A percentile compares a stretch with the other conserved stretches of the same genome.
Evolutionary conservation across 1,139 yeast species (phyloP).

Genomic region (Scheffersomyces cryptocercus): DNA sequence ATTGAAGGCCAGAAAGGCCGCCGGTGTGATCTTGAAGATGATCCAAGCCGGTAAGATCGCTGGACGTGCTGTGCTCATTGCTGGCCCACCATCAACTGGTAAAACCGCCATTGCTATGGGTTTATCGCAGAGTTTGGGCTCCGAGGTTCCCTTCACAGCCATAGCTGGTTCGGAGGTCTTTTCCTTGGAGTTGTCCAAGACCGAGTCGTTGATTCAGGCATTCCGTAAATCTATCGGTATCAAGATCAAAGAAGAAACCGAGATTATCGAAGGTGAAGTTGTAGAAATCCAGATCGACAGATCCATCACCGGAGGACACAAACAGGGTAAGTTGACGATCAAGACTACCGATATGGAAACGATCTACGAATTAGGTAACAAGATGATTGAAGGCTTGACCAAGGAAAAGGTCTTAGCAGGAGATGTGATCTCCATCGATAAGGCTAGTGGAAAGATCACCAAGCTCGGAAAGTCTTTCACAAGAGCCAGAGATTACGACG

Average conservation of each 20-base stretch:
- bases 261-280: slow-evolving; percentile 97
- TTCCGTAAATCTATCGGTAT: slow-evolving; percentile 95
- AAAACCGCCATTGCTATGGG: slow-evolving; percentile 99
- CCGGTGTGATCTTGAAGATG: slow-evolving; percentile 91
- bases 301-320: slow-evolving; percentile 95
- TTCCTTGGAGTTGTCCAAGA: slow-evolving; percentile 87
- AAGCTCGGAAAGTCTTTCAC: slow-evolving; percentile 95
- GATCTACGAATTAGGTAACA: slow-evolving; percentile 92
- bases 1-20: slow-evolving; percentile 89
- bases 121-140: slow-evolving; percentile 81
- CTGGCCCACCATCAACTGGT: slow-evolving; percentile 99
- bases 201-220: slow-evolving; percentile 94
- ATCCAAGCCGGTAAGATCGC: slow-evolving; percentile 93
- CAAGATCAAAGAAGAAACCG: slow-evolving; percentile 94
- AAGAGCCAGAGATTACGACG: slow-evolving; percentile 96
- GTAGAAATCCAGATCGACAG: slow-evolving; percentile 98
- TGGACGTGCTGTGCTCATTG: slow-evolving; percentile 92
- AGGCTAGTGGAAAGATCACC: slow-evolving; percentile 90
- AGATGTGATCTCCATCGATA: slow-evolving; percentile 93
- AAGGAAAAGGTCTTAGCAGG: slow-evolving; percentile 97
- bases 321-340: slow-evolving; percentile 95
- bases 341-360: slow-evolving; percentile 99
- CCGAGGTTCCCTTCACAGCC: slow-evolving; percentile 93
- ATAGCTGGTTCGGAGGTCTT: slow-evolving; percentile 93
- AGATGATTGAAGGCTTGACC: slow-evolving; percentile 95